Base-by-base conservation (phyloP, 2,329 filamentous ascomycete genomes). In the Mycosphaerella arachidis region DNA sequence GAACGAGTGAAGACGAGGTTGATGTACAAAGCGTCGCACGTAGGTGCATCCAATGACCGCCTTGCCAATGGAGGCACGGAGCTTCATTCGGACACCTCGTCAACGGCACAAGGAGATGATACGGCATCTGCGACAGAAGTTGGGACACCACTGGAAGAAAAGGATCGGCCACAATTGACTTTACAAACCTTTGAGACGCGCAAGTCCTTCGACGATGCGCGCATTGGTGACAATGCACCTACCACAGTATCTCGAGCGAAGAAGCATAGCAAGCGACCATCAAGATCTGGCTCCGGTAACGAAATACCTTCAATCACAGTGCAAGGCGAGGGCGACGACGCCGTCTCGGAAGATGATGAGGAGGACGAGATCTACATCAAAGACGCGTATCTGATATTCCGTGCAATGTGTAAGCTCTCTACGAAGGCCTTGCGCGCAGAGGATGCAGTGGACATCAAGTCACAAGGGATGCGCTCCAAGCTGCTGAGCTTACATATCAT, bases 391-490 rank as follows among this genome's bases (percentile, higher is more conserved):
- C 84, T 99, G 24, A 92, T 99, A 50, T 97, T 99, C 78, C 86
- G 94, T 33, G 96, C 94, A 3, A 94, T 99, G 78, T 99, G 95
- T 81, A 96, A 97, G 76, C 81, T 99, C 50, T 97, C 93, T 60
- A 97, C 93, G 63, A 99, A 99, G 74, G 80, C 92, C 45, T 81
- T 99, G 29, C 86, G 90, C 8, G 86, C 92, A 2, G 94, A 99
- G 63, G 92, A 97, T 74, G 86, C 96, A 20, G 92, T 93, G 70
- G 94, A 99, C 71, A 79, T 96, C 55, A 92, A 91, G 58, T 93
- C 92, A 18, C 92, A 97, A 71, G 91, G 93, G 40, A 99, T 99
- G 93, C 88, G 94, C 62, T 97, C 93, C 2, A 99, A 99, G 76
- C 82, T 99, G 55, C 85, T 99, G 63, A 97, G 94, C 16, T 84